A percentile compares a stretch with the other conserved stretches of the same genome.
These are phyloP conservation scores for Fragilariopsis cylindrus DNA, from an alignment of 108 stramenopile species.

Conservation along the genomic window DNA sequence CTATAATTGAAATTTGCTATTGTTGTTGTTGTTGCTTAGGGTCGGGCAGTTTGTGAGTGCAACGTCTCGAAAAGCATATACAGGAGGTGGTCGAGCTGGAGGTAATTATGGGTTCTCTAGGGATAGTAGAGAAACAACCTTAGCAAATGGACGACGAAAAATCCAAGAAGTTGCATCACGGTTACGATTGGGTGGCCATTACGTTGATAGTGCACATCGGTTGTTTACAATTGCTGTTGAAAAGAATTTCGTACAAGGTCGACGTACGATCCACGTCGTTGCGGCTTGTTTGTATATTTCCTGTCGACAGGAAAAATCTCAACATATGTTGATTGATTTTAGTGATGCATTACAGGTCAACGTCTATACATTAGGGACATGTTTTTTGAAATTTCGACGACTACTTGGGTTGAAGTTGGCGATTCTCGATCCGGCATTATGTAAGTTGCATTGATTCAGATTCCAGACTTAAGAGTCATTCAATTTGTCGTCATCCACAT, in stretches of 20 bases:
- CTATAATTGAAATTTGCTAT: background rate
- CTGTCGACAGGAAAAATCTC: constrained; percentile 95
- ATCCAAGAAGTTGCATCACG: constrained; percentile 86
- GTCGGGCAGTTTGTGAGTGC: constrained; percentile 91
- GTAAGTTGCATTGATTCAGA: constrained; percentile 20
- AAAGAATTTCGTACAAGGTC: constrained; percentile 94
- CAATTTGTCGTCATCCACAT: too few species aligned
- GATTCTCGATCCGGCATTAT: constrained; percentile 97
- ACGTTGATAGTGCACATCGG: constrained; percentile 92
- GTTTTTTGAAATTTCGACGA: constrained; percentile 94
- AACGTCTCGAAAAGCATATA: constrained; percentile 70
- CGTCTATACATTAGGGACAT: constrained; percentile 96
- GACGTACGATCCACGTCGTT: constrained; percentile 89
- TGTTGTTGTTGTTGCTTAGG: background rate
- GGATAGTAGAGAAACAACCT: constrained; percentile 89
- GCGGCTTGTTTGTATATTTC: constrained; percentile 98
- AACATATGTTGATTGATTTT: constrained; percentile 99
- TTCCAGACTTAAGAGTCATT: too few species aligned
- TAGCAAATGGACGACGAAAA: constrained; percentile 81
- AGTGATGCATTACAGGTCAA: constrained; percentile 96
- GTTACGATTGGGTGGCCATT: constrained; percentile 76
- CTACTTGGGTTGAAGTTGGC: constrained; percentile 91
- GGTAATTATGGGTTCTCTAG: constrained; percentile 88
- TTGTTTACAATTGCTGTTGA: constrained; percentile 93
- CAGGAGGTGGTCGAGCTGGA: constrained; percentile 52